phyloP scores from a whole-genome alignment of 352 stramenopile species.

The Phytophthora megakarya region DNA sequence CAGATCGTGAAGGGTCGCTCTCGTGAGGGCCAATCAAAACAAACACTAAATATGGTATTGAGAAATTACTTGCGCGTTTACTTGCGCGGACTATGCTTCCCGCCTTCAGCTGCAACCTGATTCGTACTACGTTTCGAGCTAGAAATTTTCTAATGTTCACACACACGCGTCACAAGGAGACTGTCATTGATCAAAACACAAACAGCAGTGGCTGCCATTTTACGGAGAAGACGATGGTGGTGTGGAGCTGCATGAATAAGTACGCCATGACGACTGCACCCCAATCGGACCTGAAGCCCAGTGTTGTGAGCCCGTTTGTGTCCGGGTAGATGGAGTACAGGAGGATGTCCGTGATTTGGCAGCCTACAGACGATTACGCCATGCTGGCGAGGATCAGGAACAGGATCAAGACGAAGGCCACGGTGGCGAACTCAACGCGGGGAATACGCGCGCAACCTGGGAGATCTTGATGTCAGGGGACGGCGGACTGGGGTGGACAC shows the following conservation, averaged over 20 bases:
- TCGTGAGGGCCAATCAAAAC: not conserved
- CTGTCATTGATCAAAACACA: too few relatives aligned
- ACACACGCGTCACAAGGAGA: too few relatives aligned
- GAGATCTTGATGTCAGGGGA: constrained; percentile 36
- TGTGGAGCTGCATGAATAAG: constrained; percentile 38
- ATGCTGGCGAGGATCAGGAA: constrained; percentile 42
- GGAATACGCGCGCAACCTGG: constrained; percentile 34
- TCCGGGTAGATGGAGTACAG: constrained; percentile 56
- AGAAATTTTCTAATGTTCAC: too few relatives aligned
- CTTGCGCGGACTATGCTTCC: too few relatives aligned
- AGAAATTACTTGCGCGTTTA: too few relatives aligned
- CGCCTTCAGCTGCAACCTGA: too few relatives aligned
- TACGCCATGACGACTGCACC: constrained; percentile 36
- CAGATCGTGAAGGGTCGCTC: not conserved
- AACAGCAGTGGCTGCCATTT: too few relatives aligned
- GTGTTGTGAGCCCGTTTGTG: constrained; percentile 32
- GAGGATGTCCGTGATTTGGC: constrained; percentile 60
- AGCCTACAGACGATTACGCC: constrained; percentile 51
- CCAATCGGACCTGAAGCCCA: constrained; percentile 42
- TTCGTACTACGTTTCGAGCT: too few relatives aligned
- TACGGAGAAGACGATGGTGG: constrained; percentile 44
- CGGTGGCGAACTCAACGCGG: constrained; percentile 38
- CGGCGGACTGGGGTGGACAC: constrained; percentile 21
- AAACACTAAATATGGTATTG: not conserved
- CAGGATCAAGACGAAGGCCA: constrained; percentile 40